Percentiles rank a stretch among this genome's conserved stretches.
Evolutionary conservation across 2,329 filamentous ascomycete species (phyloP).

Genomic region (Gaeumannomyces tritici): DNA sequence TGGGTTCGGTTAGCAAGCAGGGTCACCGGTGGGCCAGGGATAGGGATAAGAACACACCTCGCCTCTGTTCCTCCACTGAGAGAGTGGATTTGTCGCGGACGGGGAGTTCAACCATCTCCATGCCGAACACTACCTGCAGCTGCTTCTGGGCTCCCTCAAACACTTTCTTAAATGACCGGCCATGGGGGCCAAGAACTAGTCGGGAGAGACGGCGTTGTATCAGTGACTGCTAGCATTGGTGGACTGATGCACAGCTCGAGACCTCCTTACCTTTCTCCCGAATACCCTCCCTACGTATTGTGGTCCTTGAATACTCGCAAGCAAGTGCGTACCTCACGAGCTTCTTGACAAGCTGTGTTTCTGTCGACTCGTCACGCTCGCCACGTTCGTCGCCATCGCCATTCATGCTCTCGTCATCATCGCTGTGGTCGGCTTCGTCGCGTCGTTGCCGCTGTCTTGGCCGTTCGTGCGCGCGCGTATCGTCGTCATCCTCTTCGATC

Average conservation of each 20-base stretch:
- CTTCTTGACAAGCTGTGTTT: slow-evolving; percentile 50
- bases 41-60: slow-evolving; percentile 39
- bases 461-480: slow-evolving; percentile 1
- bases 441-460: slow-evolving; percentile 7
- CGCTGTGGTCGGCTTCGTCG: slow-evolving; percentile 14
- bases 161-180: slow-evolving; percentile 63
- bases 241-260: background rate
- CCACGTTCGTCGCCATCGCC: slow-evolving; percentile 17
- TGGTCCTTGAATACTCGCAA: slow-evolving; percentile 52
- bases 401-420: slow-evolving; percentile 27
- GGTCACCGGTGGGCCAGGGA: background rate
- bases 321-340: slow-evolving; percentile 60
- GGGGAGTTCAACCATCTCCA: slow-evolving; percentile 82
- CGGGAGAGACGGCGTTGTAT: background rate
- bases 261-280: slow-evolving; percentile 47
- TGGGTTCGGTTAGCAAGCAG: background rate
- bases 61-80: slow-evolving; percentile 54
- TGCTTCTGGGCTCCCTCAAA: slow-evolving; percentile 69
- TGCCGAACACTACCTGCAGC: slow-evolving; percentile 70
- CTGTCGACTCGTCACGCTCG: slow-evolving; percentile 26
- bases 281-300: slow-evolving; percentile 53
- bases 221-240: background rate
- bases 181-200: slow-evolving; percentile 60
- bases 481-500: slow-evolving; percentile 12
- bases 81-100: slow-evolving; percentile 71